Conservation (phyloP, 805 yeast species). For the Metschnikowia reukaufii region DNA sequence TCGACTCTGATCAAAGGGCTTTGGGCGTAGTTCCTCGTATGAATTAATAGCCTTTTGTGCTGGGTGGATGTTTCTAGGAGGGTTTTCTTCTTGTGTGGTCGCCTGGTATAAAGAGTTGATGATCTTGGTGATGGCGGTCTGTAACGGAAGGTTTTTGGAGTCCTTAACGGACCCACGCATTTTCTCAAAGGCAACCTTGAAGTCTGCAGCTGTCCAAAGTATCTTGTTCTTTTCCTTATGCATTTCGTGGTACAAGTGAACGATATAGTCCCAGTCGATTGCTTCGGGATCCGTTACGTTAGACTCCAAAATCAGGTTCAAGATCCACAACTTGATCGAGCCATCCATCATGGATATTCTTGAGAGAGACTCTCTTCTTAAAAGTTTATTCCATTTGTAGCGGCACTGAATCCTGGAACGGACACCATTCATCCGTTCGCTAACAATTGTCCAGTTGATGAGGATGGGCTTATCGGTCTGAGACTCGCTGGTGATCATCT, state of each 20-base stretch:
- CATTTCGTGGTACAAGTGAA: slow-evolving; percentile 29
- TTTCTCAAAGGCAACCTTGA: slow-evolving; percentile 59
- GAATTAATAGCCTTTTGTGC: slow-evolving; percentile 6
- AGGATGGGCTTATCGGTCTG: slow-evolving; percentile 31
- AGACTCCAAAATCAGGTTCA: slow-evolving; percentile 28
- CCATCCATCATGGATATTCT: slow-evolving; percentile 33
- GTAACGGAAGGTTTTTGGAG: slow-evolving; percentile 21
- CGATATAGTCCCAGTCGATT: slow-evolving; percentile 38
- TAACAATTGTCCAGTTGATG: slow-evolving; percentile 89
- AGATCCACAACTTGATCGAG: slow-evolving; percentile 39
- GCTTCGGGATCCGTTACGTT: slow-evolving; percentile 27
- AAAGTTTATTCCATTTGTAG: slow-evolving; percentile 88
- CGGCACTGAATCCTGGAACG: slow-evolving; percentile 93
- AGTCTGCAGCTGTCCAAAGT: slow-evolving; percentile 60
- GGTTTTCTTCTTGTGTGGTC: not conserved
- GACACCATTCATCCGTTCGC: slow-evolving; percentile 85
- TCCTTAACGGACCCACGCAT: slow-evolving; percentile 55
- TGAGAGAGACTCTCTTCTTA: slow-evolving; percentile 52
- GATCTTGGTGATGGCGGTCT: slow-evolving; percentile 16
- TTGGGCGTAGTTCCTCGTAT: slow-evolving; percentile 15
- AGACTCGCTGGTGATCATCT: slow-evolving; percentile 37
- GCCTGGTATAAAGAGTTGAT: slow-evolving; percentile 12
- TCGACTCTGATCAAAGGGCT: slow-evolving; percentile 6
- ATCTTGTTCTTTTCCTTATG: slow-evolving; percentile 21
- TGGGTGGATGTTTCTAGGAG: not conserved